These are phyloP conservation scores for Malassezia furfur DNA, from an alignment of 1,284 basidiomycete species.

Conservation along the genomic window DNA sequence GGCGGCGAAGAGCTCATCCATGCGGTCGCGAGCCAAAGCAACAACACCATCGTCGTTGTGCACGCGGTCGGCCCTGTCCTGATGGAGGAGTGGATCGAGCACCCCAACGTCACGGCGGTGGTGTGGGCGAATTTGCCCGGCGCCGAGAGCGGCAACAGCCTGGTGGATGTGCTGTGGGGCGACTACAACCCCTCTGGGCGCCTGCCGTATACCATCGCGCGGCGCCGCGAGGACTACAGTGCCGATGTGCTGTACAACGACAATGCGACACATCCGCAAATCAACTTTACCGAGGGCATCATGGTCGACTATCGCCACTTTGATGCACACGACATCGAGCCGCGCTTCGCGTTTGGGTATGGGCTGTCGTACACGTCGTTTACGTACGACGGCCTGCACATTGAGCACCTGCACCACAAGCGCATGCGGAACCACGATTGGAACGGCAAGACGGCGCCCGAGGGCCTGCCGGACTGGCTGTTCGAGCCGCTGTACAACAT, in stretches of 20 bases:
- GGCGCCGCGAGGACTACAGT: conserved; percentile 18
- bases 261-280: conserved; percentile 27
- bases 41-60: conserved; percentile 39
- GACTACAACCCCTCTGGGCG: conserved; percentile 34
- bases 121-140: conserved; percentile 32
- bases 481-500: conserved; percentile 30
- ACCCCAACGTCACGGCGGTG: conserved; percentile 40
- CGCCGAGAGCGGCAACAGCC: conserved; percentile 28
- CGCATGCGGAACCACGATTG: conserved; percentile 20
- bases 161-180: conserved; percentile 34
- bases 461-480: conserved; percentile 30
- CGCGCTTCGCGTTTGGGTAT: conserved; percentile 32
- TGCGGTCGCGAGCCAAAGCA: conserved; percentile 27
- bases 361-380: conserved; percentile 40
- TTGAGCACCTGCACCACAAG: conserved; percentile 9
- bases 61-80: conserved; percentile 29
- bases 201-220: conserved; percentile 38
- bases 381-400: conserved; percentile 21
- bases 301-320: conserved; percentile 34
- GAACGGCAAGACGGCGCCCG: conserved; percentile 18
- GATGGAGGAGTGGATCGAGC: conserved; percentile 30
- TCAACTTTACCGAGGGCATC: conserved; percentile 36
- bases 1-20: conserved; percentile 56
- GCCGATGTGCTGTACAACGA: conserved; percentile 30
- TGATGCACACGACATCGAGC: conserved; percentile 27